These are phyloP conservation scores for Cystobasidium slooffiae DNA, from an alignment of 1,284 basidiomycete species.

Conservation along the genomic window DNA sequence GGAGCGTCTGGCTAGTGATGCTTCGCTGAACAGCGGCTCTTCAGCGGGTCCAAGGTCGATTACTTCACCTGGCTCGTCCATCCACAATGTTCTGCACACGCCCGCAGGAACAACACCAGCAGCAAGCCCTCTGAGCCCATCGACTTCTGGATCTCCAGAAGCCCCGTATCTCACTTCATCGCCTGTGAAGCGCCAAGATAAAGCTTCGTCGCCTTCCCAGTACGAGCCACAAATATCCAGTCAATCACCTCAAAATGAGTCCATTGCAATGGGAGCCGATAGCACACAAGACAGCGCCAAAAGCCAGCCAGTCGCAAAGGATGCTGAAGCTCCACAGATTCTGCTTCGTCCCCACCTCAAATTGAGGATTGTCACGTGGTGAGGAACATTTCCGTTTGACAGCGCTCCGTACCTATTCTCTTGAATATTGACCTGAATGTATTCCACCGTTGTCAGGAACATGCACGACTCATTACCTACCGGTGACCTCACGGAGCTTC, in stretches of 20 bases:
- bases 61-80: background rate
- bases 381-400: background rate
- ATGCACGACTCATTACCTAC: constrained; percentile 51
- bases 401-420: background rate
- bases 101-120: background rate
- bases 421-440: background rate
- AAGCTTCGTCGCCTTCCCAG: background rate
- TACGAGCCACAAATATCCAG: background rate
- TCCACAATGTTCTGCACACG: background rate
- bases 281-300: background rate
- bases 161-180: constrained; percentile 3
- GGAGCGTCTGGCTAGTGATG: constrained; percentile 5
- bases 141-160: background rate
- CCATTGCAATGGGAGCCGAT: too few relatives aligned
- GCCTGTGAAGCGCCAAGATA: constrained; percentile 8
- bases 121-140: background rate
- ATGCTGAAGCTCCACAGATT: background rate
- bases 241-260: background rate
- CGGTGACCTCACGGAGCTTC: constrained; percentile 51
- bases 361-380: constrained; percentile 40
- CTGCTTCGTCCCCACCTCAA: constrained; percentile 40
- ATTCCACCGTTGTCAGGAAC: constrained; percentile 40
- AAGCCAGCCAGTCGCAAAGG: background rate
- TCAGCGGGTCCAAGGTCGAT: constrained; percentile 3
- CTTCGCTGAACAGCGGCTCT: constrained; percentile 3